Evolutionary conservation across 1,284 basidiomycete species (phyloP).

Genomic region (Ceratobasidium sp.): DNA sequence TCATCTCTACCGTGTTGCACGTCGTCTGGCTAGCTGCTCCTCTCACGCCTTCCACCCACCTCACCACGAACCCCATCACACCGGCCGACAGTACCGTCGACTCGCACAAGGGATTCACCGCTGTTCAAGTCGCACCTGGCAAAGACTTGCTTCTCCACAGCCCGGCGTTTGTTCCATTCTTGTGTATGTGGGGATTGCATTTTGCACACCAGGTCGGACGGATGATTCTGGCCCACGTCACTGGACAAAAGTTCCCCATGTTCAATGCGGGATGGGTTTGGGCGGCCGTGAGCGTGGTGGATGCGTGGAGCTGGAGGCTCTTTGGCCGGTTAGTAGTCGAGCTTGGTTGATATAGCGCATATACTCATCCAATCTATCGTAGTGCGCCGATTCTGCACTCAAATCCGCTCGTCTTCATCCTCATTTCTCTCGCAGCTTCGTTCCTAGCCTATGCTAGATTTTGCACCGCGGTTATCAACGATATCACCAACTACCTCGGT

Average conservation of each 20-base stretch:
- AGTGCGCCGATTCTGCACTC: slow-evolving; percentile 75
- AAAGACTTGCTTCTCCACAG: slow-evolving; percentile 51
- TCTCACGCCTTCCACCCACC: slow-evolving; percentile 51
- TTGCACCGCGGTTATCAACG: slow-evolving; percentile 78
- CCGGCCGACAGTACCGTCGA: slow-evolving; percentile 36
- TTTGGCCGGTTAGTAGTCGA: slow-evolving; percentile 64
- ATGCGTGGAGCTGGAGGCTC: slow-evolving; percentile 78
- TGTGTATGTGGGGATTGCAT: slow-evolving; percentile 87
- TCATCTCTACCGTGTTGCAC: slow-evolving; percentile 71
- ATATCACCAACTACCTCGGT: slow-evolving; percentile 86
- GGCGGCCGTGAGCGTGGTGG: slow-evolving; percentile 77
- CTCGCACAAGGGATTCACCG: slow-evolving; percentile 38
- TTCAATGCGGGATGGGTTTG: slow-evolving; percentile 90
- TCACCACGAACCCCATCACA: slow-evolving; percentile 57
- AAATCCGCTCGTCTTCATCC: slow-evolving; percentile 67
- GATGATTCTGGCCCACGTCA: slow-evolving; percentile 94
- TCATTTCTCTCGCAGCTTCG: slow-evolving; percentile 70
- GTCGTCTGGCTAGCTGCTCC: slow-evolving; percentile 77
- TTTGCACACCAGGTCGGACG: slow-evolving; percentile 88
- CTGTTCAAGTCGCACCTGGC: slow-evolving; percentile 29
- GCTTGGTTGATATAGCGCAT: slow-evolving; percentile 7
- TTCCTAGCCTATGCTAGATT: slow-evolving; percentile 79
- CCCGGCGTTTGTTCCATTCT: slow-evolving; percentile 81
- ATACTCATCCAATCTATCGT: background rate
- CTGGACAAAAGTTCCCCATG: slow-evolving; percentile 81